A percentile compares a stretch with the other conserved stretches of the same genome.
Evolutionary conservation across 208 protist species (phyloP).

Genomic region (Leishmania braziliensis): DNA sequence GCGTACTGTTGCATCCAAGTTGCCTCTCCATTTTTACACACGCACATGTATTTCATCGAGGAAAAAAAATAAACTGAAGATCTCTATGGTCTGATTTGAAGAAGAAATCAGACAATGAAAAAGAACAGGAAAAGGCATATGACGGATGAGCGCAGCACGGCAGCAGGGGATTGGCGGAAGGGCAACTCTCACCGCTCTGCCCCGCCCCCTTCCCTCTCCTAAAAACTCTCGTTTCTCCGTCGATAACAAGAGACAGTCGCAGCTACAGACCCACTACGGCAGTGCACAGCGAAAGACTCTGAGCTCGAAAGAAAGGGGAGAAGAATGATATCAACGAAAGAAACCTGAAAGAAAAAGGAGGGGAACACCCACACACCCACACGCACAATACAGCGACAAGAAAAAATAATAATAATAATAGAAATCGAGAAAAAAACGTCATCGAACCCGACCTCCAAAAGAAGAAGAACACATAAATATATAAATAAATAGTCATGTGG

Average conservation of each 20-base stretch:
- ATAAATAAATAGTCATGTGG: not conserved
- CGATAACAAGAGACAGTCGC: not conserved
- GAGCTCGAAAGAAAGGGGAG: not conserved
- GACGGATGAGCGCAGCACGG: not conserved
- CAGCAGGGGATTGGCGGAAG: not conserved
- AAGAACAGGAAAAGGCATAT: not conserved
- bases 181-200: not conserved
- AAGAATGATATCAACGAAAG: not conserved
- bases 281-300: not conserved
- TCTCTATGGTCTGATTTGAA: not conserved
- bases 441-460: too few relatives aligned
- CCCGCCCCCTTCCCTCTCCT: not conserved
- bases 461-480: not conserved
- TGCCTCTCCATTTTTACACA: not conserved
- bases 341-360: not conserved
- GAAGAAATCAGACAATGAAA: not conserved
- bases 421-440: constrained; percentile 3
- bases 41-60: not conserved
- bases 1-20: not conserved
- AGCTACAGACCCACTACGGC: not conserved
- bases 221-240: not conserved
- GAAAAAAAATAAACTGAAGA: not conserved
- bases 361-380: not conserved
- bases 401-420: too few relatives aligned
- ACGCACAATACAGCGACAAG: not conserved